Evolutionary conservation across 768 basidiomycete genomes (phyloP).

Genomic region (Rhizopogon vulgaris): DNA sequence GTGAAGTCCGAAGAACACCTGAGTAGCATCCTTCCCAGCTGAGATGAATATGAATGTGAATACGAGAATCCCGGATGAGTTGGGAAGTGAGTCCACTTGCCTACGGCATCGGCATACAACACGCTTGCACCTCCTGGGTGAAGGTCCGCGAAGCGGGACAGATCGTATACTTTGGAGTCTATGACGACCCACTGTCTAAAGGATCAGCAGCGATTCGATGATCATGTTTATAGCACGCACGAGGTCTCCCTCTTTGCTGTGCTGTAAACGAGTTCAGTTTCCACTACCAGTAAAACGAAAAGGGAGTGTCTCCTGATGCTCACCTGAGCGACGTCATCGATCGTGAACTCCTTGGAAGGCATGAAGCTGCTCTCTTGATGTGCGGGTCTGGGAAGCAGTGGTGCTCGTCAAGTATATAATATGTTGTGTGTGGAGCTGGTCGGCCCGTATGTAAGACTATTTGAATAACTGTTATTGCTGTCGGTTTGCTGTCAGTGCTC

Average conservation of each 20-base stretch:
- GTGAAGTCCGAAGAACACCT: conserved; percentile 82
- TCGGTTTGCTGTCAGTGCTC: neutral
- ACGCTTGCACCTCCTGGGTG: conserved; percentile 85
- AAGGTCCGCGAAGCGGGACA: conserved; percentile 74
- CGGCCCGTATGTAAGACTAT: too few species aligned
- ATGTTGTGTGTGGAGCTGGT: too few species aligned
- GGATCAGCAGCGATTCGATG: conserved; percentile 1
- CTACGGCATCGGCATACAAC: conserved; percentile 57
- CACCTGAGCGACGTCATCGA: conserved; percentile 67
- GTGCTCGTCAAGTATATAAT: too few species aligned
- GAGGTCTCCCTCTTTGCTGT: conserved; percentile 81
- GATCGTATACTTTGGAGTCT: conserved; percentile 75
- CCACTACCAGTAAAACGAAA: neutral
- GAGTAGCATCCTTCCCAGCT: conserved; percentile 73
- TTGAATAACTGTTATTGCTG: too few species aligned
- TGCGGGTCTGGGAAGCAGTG: too few species aligned
- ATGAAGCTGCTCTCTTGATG: neutral
- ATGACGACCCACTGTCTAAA: conserved; percentile 67
- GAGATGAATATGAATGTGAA: neutral
- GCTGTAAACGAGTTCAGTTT: conserved; percentile 38
- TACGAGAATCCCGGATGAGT: neutral
- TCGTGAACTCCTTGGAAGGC: conserved; percentile 31
- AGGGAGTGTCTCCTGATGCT: conserved; percentile 6
- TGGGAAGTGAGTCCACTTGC: conserved; percentile 31
- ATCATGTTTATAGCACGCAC: conserved; percentile 32